These are phyloP conservation scores for Fusarium tuaranense DNA, from an alignment of 2,329 filamentous ascomycete species.

Conservation along the genomic window DNA sequence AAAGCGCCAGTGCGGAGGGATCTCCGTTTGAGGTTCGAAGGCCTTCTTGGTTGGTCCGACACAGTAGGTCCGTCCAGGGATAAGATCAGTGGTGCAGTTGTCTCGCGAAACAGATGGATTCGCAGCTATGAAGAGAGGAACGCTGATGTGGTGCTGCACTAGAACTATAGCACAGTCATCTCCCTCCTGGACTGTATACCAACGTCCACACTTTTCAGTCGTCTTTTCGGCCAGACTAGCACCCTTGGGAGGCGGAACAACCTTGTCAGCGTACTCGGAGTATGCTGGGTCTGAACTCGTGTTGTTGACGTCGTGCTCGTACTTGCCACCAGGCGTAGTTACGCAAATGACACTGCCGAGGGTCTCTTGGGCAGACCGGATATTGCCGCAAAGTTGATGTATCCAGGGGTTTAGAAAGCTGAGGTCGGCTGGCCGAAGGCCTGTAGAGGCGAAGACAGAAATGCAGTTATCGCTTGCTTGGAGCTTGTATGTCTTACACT, in stretches of 20 bases:
- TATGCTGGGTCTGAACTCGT: background rate
- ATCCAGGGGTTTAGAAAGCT: background rate
- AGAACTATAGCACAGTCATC: background rate
- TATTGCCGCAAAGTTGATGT: background rate
- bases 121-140: background rate
- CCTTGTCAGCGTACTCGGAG: background rate
- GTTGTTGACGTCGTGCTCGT: background rate
- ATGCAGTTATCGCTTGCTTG: background rate
- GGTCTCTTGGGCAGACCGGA: background rate
- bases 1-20: background rate
- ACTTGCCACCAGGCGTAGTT: background rate
- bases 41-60: background rate
- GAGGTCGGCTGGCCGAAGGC: background rate
- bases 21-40: background rate
- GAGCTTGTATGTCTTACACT: slow-evolving; percentile 17
- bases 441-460: background rate
- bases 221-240: background rate
- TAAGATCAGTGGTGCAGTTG: background rate
- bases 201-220: background rate
- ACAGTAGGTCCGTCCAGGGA: background rate
- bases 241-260: background rate
- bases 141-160: background rate
- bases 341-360: background rate
- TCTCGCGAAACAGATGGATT: background rate
- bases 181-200: background rate